Conservation (phyloP, 768 basidiomycete genomes). For the Psilocybe cyanescens region DNA sequence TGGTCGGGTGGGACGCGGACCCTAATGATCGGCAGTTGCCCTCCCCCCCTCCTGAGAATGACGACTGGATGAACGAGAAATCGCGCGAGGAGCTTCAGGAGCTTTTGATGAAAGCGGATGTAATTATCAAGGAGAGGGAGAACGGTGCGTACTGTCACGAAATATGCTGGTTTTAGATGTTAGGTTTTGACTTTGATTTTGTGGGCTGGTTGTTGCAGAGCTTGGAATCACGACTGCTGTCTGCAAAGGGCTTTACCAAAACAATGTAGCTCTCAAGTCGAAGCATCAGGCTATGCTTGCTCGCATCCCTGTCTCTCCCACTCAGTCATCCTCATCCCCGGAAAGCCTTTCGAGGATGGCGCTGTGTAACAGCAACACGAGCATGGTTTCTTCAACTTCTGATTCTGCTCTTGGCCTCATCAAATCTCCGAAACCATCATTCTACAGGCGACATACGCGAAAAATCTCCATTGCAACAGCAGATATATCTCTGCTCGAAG, state of each 20-base stretch:
- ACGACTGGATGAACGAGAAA: slow-evolving; percentile 45
- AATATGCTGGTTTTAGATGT: background rate
- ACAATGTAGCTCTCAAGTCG: slow-evolving; percentile 67
- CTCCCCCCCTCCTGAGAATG: slow-evolving; percentile 15
- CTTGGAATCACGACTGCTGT: slow-evolving; percentile 69
- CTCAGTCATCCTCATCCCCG: slow-evolving; percentile 39
- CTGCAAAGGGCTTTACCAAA: slow-evolving; percentile 71
- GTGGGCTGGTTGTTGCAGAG: slow-evolving; percentile 41
- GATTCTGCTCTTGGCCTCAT: slow-evolving; percentile 28
- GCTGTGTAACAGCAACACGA: slow-evolving; percentile 30
- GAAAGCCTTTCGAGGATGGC: slow-evolving; percentile 33
- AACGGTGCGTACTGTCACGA: slow-evolving; percentile 48
- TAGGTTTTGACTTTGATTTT: background rate
- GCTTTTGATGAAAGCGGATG: slow-evolving; percentile 73
- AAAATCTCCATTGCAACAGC: slow-evolving; percentile 68
- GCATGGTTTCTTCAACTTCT: slow-evolving; percentile 35
- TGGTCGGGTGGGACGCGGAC: slow-evolving; percentile 25
- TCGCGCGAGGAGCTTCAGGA: slow-evolving; percentile 77
- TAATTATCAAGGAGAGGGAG: slow-evolving; percentile 76
- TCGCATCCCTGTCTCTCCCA: slow-evolving; percentile 56
- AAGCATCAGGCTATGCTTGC: slow-evolving; percentile 76
- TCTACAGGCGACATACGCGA: slow-evolving; percentile 37
- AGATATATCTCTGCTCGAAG: slow-evolving; percentile 72
- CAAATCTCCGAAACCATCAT: slow-evolving; percentile 24
- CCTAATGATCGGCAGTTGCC: slow-evolving; percentile 9